Percentiles rank a stretch among this genome's conserved stretches.
Conservation (phyloP, 306 rosid species). For the Pyrus betulifolia region DNA sequence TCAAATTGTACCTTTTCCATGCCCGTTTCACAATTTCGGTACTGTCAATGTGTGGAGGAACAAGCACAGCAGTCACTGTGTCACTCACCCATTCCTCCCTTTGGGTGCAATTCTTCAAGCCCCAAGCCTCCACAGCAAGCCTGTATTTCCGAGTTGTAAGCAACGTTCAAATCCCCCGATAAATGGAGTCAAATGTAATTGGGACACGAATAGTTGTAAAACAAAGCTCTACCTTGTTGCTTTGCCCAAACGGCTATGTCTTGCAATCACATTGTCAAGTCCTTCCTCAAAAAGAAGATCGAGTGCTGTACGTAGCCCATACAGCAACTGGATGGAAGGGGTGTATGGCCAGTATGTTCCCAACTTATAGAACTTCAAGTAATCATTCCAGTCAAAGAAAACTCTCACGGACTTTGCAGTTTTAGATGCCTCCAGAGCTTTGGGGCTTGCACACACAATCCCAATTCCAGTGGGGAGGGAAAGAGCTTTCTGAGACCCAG, state of each 20-base stretch:
- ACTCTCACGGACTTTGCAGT: constrained; percentile 77
- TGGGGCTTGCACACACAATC: constrained; percentile 85
- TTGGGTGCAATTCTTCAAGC: constrained; percentile 95
- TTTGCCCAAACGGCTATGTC: constrained; percentile 78
- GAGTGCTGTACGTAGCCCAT: constrained; percentile 80
- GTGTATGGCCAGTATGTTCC: constrained; percentile 99
- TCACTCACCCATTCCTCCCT: constrained; percentile 91
- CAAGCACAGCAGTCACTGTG: constrained; percentile 87
- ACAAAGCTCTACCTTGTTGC: constrained; percentile 65
- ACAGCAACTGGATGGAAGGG: constrained; percentile 85
- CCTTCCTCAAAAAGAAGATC: constrained; percentile 95
- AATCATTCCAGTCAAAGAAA: constrained; percentile 96
- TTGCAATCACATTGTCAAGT: constrained; percentile 75
- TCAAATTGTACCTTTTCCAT: constrained; percentile 91
- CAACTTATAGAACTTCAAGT: constrained; percentile 81
- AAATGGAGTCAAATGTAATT: not conserved
- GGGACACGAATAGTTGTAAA: not conserved
- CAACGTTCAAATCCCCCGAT: constrained; percentile 5
- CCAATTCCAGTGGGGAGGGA: constrained; percentile 98
- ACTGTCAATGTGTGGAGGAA: constrained; percentile 87
- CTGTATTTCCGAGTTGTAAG: constrained; percentile 29
- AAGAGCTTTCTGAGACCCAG: constrained; percentile 98
- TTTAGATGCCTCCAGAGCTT: constrained; percentile 84
- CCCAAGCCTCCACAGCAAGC: constrained; percentile 99
- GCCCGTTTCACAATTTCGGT: constrained; percentile 77